Evolutionary conservation across 495 filamentous ascomycete species (phyloP).

Genomic region (Neurospora sp.): DNA sequence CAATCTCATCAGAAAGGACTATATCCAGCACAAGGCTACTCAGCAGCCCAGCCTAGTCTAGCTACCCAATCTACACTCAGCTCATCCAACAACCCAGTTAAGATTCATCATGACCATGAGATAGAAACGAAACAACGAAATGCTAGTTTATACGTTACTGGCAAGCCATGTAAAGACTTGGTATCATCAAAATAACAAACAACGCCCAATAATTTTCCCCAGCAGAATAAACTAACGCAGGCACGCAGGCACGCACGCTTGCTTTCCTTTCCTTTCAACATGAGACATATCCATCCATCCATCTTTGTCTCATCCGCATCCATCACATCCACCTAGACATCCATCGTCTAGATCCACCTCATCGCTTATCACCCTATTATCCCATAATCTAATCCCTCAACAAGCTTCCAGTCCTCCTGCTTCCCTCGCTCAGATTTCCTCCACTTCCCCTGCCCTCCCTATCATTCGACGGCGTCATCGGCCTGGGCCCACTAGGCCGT

Average conservation of each 20-base stretch:
- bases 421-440: conserved; percentile 13
- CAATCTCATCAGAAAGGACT: not conserved
- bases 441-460: conserved; percentile 11
- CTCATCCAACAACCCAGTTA: not conserved
- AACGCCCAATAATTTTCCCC: not conserved
- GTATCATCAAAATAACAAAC: not conserved
- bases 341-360: not conserved
- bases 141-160: not conserved
- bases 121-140: not conserved
- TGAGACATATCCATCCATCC: not conserved
- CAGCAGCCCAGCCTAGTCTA: not conserved
- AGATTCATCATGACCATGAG: not conserved
- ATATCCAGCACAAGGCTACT: not conserved
- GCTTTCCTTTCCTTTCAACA: not conserved
- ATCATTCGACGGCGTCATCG: conserved; percentile 37
- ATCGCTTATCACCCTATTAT: not conserved
- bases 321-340: not conserved
- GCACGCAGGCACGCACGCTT: not conserved
- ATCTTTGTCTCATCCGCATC: not conserved
- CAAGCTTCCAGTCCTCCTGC: conserved; percentile 3
- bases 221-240: not conserved
- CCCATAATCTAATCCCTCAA: not conserved
- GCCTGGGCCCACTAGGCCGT: conserved; percentile 40
- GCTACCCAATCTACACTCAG: not conserved
- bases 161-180: not conserved